phyloP scores from a whole-genome alignment of 208 protist species.

The Porcisia deanei region DNA sequence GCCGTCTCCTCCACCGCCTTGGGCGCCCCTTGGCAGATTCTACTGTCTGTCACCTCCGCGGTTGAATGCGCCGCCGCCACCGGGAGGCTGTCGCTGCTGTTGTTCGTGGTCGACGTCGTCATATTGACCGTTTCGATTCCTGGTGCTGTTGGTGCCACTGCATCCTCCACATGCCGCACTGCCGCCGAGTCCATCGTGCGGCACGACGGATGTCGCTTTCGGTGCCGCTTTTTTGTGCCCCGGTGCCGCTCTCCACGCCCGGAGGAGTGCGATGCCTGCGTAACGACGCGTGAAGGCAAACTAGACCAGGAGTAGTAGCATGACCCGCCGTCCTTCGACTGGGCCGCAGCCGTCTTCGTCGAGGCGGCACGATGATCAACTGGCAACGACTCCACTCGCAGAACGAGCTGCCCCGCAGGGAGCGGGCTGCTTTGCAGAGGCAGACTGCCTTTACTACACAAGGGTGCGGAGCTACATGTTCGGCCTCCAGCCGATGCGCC shows the following conservation, averaged over 20 bases:
- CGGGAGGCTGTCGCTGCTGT: too few species aligned
- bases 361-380: neutral
- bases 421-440: neutral
- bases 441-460: neutral
- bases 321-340: neutral
- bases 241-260: neutral
- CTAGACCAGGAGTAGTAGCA: neutral
- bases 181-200: neutral
- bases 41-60: neutral
- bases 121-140: neutral
- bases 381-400: constrained; percentile 24
- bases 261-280: neutral
- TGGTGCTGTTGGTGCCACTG: neutral
- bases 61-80: neutral
- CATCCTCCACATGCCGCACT: neutral
- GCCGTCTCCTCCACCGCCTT: neutral
- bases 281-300: constrained; percentile 1
- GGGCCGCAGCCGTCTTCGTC: neutral
- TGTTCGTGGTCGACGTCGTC: too few species aligned
- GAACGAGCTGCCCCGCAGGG: constrained; percentile 11
- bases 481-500: too few species aligned
- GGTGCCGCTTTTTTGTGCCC: neutral
- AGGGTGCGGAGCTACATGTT: too few species aligned
- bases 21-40: neutral
- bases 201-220: neutral